Conservation (phyloP, 1,284 basidiomycete genomes). For the Pholiota adiposa region DNA sequence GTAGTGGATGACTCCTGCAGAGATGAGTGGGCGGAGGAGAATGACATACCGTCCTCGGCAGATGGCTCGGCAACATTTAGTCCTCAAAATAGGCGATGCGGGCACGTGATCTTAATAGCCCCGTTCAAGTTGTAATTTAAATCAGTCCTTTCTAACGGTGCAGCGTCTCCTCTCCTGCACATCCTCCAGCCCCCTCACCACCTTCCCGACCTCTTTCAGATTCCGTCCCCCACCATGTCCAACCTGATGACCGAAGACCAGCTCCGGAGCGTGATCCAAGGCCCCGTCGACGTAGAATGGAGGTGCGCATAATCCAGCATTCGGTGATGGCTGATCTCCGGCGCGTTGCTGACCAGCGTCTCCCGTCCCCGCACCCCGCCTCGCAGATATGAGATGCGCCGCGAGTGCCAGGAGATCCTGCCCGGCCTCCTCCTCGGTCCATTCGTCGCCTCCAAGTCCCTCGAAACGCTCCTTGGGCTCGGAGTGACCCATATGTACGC, state of each 20-base stretch:
- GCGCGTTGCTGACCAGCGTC: constrained; percentile 4
- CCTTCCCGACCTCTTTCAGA: background rate
- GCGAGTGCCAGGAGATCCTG: constrained; percentile 91
- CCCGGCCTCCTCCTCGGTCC: constrained; percentile 87
- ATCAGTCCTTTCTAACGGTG: constrained; percentile 2
- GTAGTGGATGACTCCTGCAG: background rate
- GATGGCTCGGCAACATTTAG: background rate
- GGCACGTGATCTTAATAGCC: constrained; percentile 11
- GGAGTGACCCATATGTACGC: constrained; percentile 88
- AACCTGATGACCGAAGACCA: constrained; percentile 49
- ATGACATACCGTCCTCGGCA: background rate
- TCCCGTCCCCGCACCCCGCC: background rate
- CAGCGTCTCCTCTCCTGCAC: constrained; percentile 1
- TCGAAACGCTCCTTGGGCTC: constrained; percentile 65
- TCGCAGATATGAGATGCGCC: constrained; percentile 89
- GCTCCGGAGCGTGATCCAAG: constrained; percentile 68
- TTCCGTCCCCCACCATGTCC: constrained; percentile 22
- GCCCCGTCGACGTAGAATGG: constrained; percentile 80
- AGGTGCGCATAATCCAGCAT: constrained; percentile 43
- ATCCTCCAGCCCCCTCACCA: background rate
- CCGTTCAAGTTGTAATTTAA: constrained; percentile 9
- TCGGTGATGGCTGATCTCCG: background rate
- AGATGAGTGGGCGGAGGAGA: background rate
- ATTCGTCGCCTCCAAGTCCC: constrained; percentile 84
- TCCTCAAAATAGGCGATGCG: background rate